Evolutionary conservation across 768 basidiomycete genomes (phyloP).

Genomic region (Phanerochaete sordida): DNA sequence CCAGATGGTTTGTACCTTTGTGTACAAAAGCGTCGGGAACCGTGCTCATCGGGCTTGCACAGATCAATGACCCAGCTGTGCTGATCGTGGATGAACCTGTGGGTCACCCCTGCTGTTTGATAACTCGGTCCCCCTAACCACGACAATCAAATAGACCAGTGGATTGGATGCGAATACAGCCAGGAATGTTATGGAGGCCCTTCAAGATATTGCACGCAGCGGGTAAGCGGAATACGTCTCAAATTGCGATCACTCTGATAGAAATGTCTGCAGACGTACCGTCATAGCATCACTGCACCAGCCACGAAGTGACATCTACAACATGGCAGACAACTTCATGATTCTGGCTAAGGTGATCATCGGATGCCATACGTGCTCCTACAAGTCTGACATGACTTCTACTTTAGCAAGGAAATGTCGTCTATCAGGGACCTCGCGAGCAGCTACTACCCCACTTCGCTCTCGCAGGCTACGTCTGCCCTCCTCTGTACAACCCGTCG

Average conservation of each 20-base stretch:
- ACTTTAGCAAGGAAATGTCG: slow-evolving; percentile 16
- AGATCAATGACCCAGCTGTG: slow-evolving; percentile 13
- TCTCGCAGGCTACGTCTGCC: slow-evolving; percentile 30
- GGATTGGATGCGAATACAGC: slow-evolving; percentile 45
- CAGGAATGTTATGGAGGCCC: slow-evolving; percentile 40
- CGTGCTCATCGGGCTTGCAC: not conserved
- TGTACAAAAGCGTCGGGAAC: slow-evolving; percentile 30
- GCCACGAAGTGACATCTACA: slow-evolving; percentile 28
- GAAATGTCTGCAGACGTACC: slow-evolving; percentile 37
- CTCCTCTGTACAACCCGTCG: slow-evolving; percentile 35
- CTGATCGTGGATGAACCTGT: slow-evolving; percentile 11
- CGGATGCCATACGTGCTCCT: not conserved
- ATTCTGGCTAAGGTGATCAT: slow-evolving; percentile 19
- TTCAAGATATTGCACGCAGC: slow-evolving; percentile 25
- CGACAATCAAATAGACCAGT: slow-evolving; percentile 4
- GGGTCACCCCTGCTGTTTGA: not conserved
- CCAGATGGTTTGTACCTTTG: slow-evolving; percentile 39
- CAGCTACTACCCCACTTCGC: slow-evolving; percentile 31
- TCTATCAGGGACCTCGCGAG: slow-evolving; percentile 24
- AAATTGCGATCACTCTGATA: slow-evolving; percentile 6
- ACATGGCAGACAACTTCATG: slow-evolving; percentile 20
- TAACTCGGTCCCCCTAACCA: no score
- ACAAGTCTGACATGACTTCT: not conserved
- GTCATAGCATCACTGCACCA: slow-evolving; percentile 34
- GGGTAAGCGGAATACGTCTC: not conserved